Conservation (phyloP, 345 rosid species). For the Rhodomyrtus tomentosa region DNA sequence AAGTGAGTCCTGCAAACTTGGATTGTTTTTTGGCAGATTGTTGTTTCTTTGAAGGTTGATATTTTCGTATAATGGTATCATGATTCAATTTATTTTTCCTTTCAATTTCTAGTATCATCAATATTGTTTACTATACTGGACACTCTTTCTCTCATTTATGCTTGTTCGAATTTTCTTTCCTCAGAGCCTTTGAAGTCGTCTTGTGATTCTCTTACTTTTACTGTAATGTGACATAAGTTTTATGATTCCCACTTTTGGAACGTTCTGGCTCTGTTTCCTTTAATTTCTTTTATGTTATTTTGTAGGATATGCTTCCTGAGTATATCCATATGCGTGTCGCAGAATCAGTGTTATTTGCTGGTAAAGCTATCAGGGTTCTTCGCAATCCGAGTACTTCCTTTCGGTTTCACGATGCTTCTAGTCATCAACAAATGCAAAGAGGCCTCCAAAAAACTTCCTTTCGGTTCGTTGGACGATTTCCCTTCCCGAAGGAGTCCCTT, state of each 20-base stretch:
- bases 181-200: neutral
- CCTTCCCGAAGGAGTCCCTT: conserved; percentile 42
- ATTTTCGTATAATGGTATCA: neutral
- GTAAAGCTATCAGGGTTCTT: conserved; percentile 93
- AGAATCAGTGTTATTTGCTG: conserved; percentile 90
- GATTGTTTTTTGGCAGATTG: neutral
- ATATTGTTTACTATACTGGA: neutral
- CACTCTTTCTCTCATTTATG: neutral
- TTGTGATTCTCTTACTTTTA: neutral
- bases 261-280: neutral
- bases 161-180: neutral
- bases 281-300: conserved; percentile 5
- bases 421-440: conserved; percentile 39
- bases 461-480: conserved; percentile 38
- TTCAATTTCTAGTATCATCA: neutral
- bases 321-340: conserved; percentile 83
- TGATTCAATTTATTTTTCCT: neutral
- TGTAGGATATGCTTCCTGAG: conserved; percentile 95
- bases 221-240: neutral
- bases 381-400: conserved; percentile 79
- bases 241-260: neutral
- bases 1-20: neutral
- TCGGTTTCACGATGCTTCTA: conserved; percentile 42
- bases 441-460: conserved; percentile 40
- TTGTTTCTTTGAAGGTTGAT: neutral